Conservation (phyloP, 192 early-diverging fungal genomes). For the Lunasporangiospora selenospora region DNA sequence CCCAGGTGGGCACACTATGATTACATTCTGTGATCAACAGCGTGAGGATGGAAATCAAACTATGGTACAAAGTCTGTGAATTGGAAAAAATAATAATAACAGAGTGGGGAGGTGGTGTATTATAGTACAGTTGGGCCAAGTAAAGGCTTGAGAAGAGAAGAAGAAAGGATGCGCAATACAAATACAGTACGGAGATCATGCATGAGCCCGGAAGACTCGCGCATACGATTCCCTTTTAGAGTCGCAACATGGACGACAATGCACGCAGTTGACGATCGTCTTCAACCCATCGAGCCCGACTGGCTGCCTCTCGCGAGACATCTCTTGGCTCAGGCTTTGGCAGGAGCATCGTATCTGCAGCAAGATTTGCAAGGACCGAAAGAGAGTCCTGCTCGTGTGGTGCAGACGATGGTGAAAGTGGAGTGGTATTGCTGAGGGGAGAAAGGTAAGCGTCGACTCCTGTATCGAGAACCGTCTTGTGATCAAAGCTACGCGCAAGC, state of each 20-base stretch:
- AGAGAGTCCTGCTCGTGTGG: conserved; percentile 38
- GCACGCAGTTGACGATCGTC: conserved; percentile 43
- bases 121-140: background rate
- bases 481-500: conserved; percentile 25
- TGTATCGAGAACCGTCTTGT: conserved; percentile 1
- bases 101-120: background rate
- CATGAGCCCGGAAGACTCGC: too few species aligned
- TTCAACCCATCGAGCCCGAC: conserved; percentile 44
- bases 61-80: background rate
- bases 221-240: too few species aligned
- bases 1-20: too few species aligned
- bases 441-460: conserved; percentile 5
- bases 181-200: background rate
- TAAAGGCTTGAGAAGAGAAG: background rate
- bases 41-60: too few species aligned
- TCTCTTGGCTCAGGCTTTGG: conserved; percentile 43
- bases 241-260: conserved; percentile 41
- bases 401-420: background rate
- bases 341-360: conserved; percentile 32
- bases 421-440: background rate
- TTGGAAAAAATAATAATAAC: background rate
- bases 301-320: conserved; percentile 27
- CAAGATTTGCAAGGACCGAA: conserved; percentile 42
- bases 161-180: background rate
- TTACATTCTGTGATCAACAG: too few species aligned